Evolutionary conservation across 495 filamentous ascomycete species (phyloP), one percentile per base, ranked within the genome.

Genomic region (Hypoxylon trugodes): DNA sequence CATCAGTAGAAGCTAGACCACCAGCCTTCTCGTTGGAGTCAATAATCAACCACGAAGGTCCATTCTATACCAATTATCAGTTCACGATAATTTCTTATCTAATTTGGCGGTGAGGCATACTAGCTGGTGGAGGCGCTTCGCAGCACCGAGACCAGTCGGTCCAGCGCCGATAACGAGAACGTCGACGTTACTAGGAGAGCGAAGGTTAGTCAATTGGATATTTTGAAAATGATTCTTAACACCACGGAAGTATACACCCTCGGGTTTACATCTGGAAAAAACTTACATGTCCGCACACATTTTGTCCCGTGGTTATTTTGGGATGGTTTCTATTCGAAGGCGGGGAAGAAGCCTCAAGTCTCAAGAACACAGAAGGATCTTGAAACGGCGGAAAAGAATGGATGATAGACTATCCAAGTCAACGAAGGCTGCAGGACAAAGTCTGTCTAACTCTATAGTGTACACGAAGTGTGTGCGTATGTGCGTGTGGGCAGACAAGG

Each of bases 111-210:
- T 71, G 66, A 66, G 36, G 68, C 89, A 61, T 83, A 98, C 95
- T 63, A 96, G 87, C 79, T 99, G 96, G 79, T 98, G 88, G 51
- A 99, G 86, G 70, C 95, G 90, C 83, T 99, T 99, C 51, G 94
- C 95, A 71, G 95, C 95, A 81, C 95, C 95, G 67, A 97, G 83
- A 68, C 95, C 95, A 68, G 95, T 98, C 56, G 95, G 95, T 68
- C 95, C 95, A 78, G 95, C 95, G 68, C 95, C 95, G 84, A 99
- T 97, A 79, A 99, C 88, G 69, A 99, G 90, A 66, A 99, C 89
- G 79, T 99, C 96, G 74, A 99, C 92, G 61, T 90, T 87, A 75
- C 93, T 97, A 41, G 6, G 32, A 12, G 35, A 32, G 22, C 13
- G 13, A 40, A 42, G 6, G 60, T 75, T 40, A 76, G 73, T 60